Evolutionary conservation across 768 basidiomycete genomes (phyloP), one percentile per base, ranked within the genome.

Genomic region (Rhodosporidiobolus odoratus): DNA sequence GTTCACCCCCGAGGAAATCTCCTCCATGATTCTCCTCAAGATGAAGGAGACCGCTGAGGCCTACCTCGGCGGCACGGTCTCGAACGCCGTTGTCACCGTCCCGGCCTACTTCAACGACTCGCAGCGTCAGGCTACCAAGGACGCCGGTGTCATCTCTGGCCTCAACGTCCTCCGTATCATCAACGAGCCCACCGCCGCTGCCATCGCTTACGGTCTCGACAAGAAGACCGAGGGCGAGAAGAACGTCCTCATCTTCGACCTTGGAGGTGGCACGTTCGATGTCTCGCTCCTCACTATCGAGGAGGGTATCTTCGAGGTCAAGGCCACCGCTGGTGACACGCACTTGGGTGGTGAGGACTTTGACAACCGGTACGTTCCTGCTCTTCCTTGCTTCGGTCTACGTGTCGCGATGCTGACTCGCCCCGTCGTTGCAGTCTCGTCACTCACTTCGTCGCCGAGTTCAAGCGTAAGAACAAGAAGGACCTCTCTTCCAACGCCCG

Each of bases 21-120:
- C 84, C 65, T 85, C 87, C 38, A 84, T 87, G 86, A 81, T 88
- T 63, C 81, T 88, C 64, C 80, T 81, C 66, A 86, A 86, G 81
- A 87, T 88, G 86, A 87, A 87, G 79, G 86, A 86, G 80, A 87
- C 85, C 47, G 87, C 87, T 43, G 86, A 88, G 79, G 83, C 86
- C 12, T 88, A 87, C 79, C 85, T 89, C 74, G 83, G 86, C 35
- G 82, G 83, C 76, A 83, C 82, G 73, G 85, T 87, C 79, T 86
- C 83, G 86, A 80, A 87, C 79, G 86, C 86, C 63, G 80, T 81
- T 71, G 81, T 83, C 76, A 83, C 83, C 73, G 83, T 97, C 73
- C 94, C 94, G 40, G 93, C 94, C 45, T 97, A 97, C 84, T 97
- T 97, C 85, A 98, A 98, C 81, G 93, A 98, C 83, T 94, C 95